Evolutionary conservation across 2,329 filamentous ascomycete species (phyloP).

Genomic region (Alternaria solani): DNA sequence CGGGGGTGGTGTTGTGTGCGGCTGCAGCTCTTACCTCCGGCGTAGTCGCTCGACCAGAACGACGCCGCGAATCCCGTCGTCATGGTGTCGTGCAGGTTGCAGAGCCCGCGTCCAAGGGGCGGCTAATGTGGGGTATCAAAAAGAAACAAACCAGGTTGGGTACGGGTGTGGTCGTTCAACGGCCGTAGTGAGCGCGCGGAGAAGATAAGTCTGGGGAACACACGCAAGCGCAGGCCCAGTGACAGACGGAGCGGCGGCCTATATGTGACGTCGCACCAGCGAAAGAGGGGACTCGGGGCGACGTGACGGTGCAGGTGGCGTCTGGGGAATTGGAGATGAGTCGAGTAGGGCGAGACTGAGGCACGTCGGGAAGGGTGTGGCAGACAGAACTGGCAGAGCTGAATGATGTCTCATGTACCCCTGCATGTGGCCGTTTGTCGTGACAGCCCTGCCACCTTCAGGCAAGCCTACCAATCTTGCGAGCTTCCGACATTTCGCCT

Average conservation of each 20-base stretch:
- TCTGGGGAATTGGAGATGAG: background rate
- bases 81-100: slow-evolving; percentile 33
- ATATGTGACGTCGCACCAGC: slow-evolving; percentile 6
- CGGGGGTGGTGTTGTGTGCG: slow-evolving; percentile 11
- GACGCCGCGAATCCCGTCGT: slow-evolving; percentile 80
- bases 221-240: slow-evolving; percentile 30
- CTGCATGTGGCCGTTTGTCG: slow-evolving; percentile 14
- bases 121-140: slow-evolving; percentile 20
- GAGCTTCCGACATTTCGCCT: slow-evolving; percentile 18
- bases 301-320: slow-evolving; percentile 4
- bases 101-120: slow-evolving; percentile 21
- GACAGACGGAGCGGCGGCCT: slow-evolving; percentile 7
- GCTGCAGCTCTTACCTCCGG: slow-evolving; percentile 75
- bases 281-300: slow-evolving; percentile 18
- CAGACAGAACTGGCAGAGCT: slow-evolving; percentile 16
- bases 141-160: slow-evolving; percentile 12
- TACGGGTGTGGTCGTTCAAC: slow-evolving; percentile 15
- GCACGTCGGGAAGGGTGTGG: slow-evolving; percentile 17
- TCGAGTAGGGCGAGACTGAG: background rate
- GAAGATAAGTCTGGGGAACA: slow-evolving; percentile 37
- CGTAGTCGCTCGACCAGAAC: slow-evolving; percentile 98
- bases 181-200: slow-evolving; percentile 39
- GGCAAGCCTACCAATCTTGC: slow-evolving; percentile 10
- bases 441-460: slow-evolving; percentile 13
- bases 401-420: slow-evolving; percentile 18